A percentile compares a stretch with the other conserved stretches of the same genome.
Evolutionary conservation across 805 yeast species (phyloP).

Genomic region (Blastobotrys chiropterorum): DNA sequence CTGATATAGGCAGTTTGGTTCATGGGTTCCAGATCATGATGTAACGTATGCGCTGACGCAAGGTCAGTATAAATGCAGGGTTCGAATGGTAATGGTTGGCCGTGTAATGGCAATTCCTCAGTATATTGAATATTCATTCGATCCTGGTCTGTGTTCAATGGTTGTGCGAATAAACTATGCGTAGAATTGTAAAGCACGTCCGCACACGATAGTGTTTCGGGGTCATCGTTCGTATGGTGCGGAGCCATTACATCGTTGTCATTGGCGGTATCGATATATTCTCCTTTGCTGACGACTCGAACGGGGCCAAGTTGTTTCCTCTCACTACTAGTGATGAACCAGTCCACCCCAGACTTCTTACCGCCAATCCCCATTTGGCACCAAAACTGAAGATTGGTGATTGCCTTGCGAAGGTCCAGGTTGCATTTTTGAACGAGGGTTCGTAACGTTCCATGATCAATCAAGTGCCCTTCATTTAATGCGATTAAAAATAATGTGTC

Average conservation of each 20-base stretch:
- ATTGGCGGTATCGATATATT: not conserved
- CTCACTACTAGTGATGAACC: slow-evolving; percentile 25
- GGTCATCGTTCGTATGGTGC: not conserved
- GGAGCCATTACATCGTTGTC: no score
- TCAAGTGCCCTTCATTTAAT: slow-evolving; percentile 31
- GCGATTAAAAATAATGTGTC: slow-evolving; percentile 30
- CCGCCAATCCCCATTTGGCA: slow-evolving; percentile 33
- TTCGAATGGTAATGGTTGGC: slow-evolving; percentile 9
- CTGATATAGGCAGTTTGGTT: not conserved
- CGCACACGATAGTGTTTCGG: slow-evolving; percentile 5
- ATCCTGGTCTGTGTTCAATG: not conserved
- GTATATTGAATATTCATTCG: slow-evolving; percentile 7
- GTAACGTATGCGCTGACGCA: not conserved
- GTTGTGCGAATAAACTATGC: slow-evolving; percentile 1
- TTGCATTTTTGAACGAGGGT: slow-evolving; percentile 13
- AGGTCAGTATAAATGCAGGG: not conserved
- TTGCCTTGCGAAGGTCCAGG: slow-evolving; percentile 27
- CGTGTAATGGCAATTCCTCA: slow-evolving; percentile 1
- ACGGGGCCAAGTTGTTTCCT: slow-evolving; percentile 3
- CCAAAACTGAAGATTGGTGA: slow-evolving; percentile 30
- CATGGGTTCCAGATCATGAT: not conserved
- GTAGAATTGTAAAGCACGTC: slow-evolving; percentile 6
- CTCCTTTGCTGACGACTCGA: slow-evolving; percentile 19
- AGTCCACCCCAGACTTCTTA: slow-evolving; percentile 27
- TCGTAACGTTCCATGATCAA: slow-evolving; percentile 19